phyloP scores from a whole-genome alignment of 495 filamentous ascomycete species.

The Thozetella sp. region DNA sequence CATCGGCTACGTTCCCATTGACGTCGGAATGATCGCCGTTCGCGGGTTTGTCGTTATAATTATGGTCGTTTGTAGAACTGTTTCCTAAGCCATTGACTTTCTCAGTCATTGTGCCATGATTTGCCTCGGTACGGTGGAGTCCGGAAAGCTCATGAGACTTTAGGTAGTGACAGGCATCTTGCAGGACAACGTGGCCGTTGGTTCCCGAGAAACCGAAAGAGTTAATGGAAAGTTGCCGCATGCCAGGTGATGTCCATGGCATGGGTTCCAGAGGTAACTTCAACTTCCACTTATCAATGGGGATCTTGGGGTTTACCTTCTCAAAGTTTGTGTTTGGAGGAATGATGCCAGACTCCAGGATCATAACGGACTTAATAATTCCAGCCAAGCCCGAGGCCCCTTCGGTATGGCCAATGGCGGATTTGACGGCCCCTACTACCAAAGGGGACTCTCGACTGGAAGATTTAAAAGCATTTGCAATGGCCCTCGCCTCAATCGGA shows the following conservation, averaged over 20 bases:
- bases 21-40: too few relatives aligned
- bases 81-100: too few relatives aligned
- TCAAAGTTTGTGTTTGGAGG: constrained; percentile 43
- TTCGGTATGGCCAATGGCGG: constrained; percentile 58
- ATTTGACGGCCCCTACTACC: constrained; percentile 50
- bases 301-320: constrained; percentile 45
- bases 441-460: not conserved
- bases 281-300: constrained; percentile 23
- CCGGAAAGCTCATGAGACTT: constrained; percentile 8
- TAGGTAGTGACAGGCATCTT: constrained; percentile 26
- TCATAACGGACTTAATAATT: constrained; percentile 54
- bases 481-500: constrained; percentile 51
- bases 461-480: not conserved
- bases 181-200: constrained; percentile 59
- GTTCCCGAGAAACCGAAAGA: constrained; percentile 62
- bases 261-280: constrained; percentile 22
- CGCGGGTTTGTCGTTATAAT: too few relatives aligned
- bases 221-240: constrained; percentile 51
- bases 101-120: too few relatives aligned
- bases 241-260: constrained; percentile 24
- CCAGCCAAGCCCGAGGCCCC: constrained; percentile 50
- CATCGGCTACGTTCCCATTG: too few relatives aligned
- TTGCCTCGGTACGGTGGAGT: too few relatives aligned
- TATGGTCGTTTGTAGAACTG: too few relatives aligned
- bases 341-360: constrained; percentile 51